Base-by-base conservation (phyloP, 805 yeast species). In the Candida adriatica region DNA sequence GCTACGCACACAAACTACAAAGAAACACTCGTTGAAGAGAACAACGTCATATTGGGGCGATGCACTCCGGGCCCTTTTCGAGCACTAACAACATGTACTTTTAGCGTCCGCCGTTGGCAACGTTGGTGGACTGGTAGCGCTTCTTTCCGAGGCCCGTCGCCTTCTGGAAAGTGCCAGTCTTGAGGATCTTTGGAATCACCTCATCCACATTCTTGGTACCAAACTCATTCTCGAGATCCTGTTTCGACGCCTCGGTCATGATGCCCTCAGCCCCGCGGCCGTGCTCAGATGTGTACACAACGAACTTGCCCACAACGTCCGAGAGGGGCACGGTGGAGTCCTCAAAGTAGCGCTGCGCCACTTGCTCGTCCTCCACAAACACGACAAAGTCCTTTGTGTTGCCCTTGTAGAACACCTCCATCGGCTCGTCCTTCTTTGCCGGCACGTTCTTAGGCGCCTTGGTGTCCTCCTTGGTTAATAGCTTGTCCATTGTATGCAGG, bases 211-310 rank as follows among this genome's bases (percentile, higher is more conserved):
- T 48, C 24, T 59, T 62, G 16, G 70, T 61, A 18, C 87, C 90
- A 43, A 86, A 85, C 48, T 84, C 92, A 41, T 70, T 70, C 30
- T 66, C 67, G 24, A 85, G 52, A 38, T 77, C 81, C 13, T 64
- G 60, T 34, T 73, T 69, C 6, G 90, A 79, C 3, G 90, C 94
- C 46, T 73, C 77, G 31, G 79, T 83, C 16, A 81, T 52, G 7
- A 68, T 66, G 35, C 95, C 95, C 45, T 74, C 82, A 4, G 75
- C 60, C 19, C 94, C 95, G 24, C 60, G 61, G 27, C 83, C 80
- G 16, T 62, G 64, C 38, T 68, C 67, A 34, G 73, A 70, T 15
- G 70, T 64, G 51, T 67, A 86, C n/a, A 85, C 66, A 46, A 79
- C 71, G 61, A 71, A 82, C 7, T 68, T 63, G 0, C 79, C 77